Conservation (phyloP, 2,329 filamentous ascomycete genomes). For the Ophiocordyceps camponoti-floridani region DNA sequence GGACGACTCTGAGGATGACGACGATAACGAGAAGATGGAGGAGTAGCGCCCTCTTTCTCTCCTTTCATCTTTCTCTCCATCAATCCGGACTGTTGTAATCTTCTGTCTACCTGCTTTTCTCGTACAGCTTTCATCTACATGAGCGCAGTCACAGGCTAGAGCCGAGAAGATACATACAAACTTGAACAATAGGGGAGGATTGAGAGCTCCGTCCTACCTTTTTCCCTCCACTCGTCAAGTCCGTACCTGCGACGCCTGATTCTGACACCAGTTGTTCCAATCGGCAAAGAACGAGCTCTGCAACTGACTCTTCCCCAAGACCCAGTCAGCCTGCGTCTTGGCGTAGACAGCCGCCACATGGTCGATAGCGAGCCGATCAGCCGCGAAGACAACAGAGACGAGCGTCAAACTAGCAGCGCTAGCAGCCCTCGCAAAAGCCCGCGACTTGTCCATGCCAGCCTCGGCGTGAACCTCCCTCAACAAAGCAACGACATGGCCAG, state of each 20-base stretch:
- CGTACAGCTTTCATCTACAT: background rate
- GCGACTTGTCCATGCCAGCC: conserved; percentile 43
- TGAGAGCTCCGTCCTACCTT: background rate
- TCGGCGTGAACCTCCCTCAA: conserved; percentile 52
- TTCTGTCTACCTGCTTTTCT: no score
- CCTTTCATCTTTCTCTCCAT: no score
- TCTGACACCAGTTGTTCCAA: conserved; percentile 57
- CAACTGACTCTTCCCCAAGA: conserved; percentile 38
- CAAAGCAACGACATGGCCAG: conserved; percentile 33
- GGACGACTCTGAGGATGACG: conserved; percentile 73
- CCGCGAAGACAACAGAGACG: conserved; percentile 39
- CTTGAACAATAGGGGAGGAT: no score
- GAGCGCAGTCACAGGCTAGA: background rate
- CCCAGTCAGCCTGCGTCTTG: conserved; percentile 37
- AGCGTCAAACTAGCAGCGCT: conserved; percentile 56
- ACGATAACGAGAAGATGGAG: conserved; percentile 71
- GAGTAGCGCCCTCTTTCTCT: no score
- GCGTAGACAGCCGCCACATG: conserved; percentile 46
- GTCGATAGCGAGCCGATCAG: conserved; percentile 32
- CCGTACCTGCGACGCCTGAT: conserved; percentile 19
- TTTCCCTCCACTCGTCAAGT: conserved; percentile 2
- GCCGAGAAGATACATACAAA: no score
- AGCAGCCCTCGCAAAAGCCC: conserved; percentile 55
- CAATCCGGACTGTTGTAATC: no score
- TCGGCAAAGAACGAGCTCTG: conserved; percentile 51